These are phyloP conservation scores for Dendrocalamus latiflorus DNA, from an alignment of 202 grass and related monocot species.

Conservation along the genomic window DNA sequence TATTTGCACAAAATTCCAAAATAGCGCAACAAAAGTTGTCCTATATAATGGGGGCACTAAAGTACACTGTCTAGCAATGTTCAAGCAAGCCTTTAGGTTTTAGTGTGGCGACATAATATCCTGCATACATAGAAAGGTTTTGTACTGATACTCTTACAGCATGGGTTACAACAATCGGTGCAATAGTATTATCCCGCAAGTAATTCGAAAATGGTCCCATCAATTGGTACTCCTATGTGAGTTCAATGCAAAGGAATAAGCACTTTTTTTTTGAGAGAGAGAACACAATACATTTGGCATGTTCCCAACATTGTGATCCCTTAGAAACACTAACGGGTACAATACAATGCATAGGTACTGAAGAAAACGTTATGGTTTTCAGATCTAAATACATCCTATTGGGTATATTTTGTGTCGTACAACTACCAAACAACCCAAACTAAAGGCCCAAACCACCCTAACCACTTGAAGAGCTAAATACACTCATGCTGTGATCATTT, in stretches of 20 bases:
- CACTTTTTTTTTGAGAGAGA: neutral
- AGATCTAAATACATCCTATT: neutral
- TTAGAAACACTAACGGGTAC: neutral
- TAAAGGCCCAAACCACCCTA: too few relatives aligned
- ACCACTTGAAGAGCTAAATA: too few relatives aligned
- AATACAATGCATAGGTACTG: neutral
- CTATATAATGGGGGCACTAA: neutral
- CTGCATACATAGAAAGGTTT: neutral
- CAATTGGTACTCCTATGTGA: neutral
- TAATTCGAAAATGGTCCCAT: neutral
- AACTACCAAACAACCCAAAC: too few relatives aligned
- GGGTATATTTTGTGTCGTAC: neutral
- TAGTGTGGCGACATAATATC: neutral
- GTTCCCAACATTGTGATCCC: neutral
- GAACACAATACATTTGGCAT: neutral
- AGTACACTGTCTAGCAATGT: neutral
- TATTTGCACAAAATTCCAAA: neutral
- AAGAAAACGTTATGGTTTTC: neutral
- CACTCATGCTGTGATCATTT: too few relatives aligned
- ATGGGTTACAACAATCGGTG: neutral
- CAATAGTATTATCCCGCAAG: neutral
- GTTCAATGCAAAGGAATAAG: neutral
- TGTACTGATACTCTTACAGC: neutral
- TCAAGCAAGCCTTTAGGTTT: neutral
- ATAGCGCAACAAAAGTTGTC: neutral